phyloP scores from a whole-genome alignment of 1,284 basidiomycete species.

The Fomitiporia mediterranea region DNA sequence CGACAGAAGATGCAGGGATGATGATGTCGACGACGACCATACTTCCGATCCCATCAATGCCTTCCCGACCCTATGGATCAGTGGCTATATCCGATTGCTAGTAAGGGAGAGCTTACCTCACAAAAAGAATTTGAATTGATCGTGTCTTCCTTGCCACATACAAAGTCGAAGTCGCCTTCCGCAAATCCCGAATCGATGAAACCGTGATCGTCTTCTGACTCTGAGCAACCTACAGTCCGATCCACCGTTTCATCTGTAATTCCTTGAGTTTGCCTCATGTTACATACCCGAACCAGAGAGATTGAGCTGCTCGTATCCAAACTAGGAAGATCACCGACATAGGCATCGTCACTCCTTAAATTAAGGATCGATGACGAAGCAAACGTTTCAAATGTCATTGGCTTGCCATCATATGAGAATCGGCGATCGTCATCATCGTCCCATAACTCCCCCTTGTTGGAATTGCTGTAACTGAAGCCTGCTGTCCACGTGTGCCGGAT shows the following conservation, averaged over 20 bases:
- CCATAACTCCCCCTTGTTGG: constrained; percentile 18
- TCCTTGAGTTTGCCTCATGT: neutral
- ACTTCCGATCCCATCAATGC: neutral
- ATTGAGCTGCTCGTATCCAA: neutral
- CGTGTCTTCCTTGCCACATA: neutral
- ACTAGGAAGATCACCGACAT: neutral
- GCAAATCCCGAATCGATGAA: neutral
- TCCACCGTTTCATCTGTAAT: neutral
- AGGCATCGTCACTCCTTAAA: neutral
- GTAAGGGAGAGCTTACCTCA: neutral
- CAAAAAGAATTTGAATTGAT: neutral
- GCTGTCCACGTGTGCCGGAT: constrained; percentile 19
- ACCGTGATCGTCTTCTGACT: neutral
- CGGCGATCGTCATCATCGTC: constrained; percentile 20
- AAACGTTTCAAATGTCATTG: neutral
- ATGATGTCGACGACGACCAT: neutral
- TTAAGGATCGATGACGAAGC: neutral
- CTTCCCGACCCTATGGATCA: constrained; percentile 9
- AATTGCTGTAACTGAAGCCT: constrained; percentile 6
- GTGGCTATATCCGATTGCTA: neutral
- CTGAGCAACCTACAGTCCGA: neutral
- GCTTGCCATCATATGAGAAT: constrained; percentile 1
- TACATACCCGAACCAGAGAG: constrained; percentile 1
- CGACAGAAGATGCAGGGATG: neutral
- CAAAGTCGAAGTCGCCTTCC: neutral